phyloP scores from a whole-genome alignment of 2,329 filamentous ascomycete species.

The Aspergillus aculeatus region DNA sequence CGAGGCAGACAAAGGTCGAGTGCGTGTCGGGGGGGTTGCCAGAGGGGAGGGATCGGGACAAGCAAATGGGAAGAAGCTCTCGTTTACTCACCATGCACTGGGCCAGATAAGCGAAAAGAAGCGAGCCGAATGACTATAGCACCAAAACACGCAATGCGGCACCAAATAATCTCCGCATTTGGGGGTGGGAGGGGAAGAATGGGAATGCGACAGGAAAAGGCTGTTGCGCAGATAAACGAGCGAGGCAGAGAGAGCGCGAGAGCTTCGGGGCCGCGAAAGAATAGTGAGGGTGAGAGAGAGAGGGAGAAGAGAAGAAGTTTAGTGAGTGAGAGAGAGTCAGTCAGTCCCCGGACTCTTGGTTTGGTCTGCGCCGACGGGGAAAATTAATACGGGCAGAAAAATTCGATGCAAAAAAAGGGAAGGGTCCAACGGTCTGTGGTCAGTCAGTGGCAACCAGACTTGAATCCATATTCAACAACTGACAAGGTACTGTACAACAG shows the following conservation, averaged over 20 bases:
- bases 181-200: constrained; percentile 8
- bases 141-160: constrained; percentile 23
- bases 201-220: constrained; percentile 19
- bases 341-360: constrained; percentile 11
- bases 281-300: not conserved
- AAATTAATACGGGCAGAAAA: not conserved
- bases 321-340: not conserved
- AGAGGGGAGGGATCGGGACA: constrained; percentile 14
- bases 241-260: constrained; percentile 16
- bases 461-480: not conserved
- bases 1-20: not conserved
- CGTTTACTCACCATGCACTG: constrained; percentile 25
- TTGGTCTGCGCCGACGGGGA: not conserved
- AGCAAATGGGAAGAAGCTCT: constrained; percentile 19
- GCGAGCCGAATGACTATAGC: constrained; percentile 28
- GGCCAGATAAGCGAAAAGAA: constrained; percentile 26
- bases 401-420: not conserved
- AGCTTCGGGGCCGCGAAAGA: constrained; percentile 21
- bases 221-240: constrained; percentile 23
- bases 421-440: not conserved
- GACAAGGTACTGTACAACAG: too few species aligned
- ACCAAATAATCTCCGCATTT: constrained; percentile 22
- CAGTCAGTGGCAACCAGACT: constrained; percentile 8
- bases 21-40: constrained; percentile 9
- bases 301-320: not conserved